Percentiles rank a stretch among this genome's conserved stretches.
Evolutionary conservation across 306 rosid genomes (phyloP).

Genomic region (Casuarina equisetifolia): DNA sequence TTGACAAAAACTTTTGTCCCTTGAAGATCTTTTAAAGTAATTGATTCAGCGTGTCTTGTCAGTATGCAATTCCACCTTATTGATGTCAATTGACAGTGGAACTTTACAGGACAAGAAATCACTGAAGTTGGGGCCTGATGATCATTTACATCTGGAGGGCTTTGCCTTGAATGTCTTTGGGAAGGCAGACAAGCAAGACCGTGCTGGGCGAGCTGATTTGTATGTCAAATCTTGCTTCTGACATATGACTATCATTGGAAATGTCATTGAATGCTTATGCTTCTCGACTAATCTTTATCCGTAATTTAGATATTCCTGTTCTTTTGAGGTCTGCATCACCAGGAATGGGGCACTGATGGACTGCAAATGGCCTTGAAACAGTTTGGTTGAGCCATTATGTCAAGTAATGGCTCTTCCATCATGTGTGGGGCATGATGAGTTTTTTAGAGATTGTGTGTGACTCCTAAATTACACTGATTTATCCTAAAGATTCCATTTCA

Average conservation of each 20-base stretch:
- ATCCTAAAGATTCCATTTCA: no score
- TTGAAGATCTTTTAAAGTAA: not conserved
- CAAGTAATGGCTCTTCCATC: not conserved
- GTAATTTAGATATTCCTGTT: not conserved
- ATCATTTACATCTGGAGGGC: slow-evolving; percentile 84
- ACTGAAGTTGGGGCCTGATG: slow-evolving; percentile 81
- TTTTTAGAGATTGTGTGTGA: not conserved
- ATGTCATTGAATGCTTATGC: not conserved
- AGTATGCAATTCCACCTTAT: not conserved
- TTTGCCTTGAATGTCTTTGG: slow-evolving; percentile 89
- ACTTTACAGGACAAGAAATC: slow-evolving; percentile 84
- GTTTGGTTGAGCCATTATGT: not conserved
- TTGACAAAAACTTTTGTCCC: not conserved
- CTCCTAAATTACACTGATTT: no score
- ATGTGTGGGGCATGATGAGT: not conserved
- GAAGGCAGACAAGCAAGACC: slow-evolving; percentile 98
- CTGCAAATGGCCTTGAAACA: not conserved
- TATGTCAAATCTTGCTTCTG: slow-evolving; percentile 33
- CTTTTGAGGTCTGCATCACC: not conserved
- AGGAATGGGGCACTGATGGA: not conserved
- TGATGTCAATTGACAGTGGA: not conserved
- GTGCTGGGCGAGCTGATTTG: slow-evolving; percentile 93
- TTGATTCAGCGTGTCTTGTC: not conserved
- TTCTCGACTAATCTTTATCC: not conserved
- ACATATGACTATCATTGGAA: not conserved